Evolutionary conservation across 305 asterid species (phyloP).

Genomic region (Rubia peregrina): DNA sequence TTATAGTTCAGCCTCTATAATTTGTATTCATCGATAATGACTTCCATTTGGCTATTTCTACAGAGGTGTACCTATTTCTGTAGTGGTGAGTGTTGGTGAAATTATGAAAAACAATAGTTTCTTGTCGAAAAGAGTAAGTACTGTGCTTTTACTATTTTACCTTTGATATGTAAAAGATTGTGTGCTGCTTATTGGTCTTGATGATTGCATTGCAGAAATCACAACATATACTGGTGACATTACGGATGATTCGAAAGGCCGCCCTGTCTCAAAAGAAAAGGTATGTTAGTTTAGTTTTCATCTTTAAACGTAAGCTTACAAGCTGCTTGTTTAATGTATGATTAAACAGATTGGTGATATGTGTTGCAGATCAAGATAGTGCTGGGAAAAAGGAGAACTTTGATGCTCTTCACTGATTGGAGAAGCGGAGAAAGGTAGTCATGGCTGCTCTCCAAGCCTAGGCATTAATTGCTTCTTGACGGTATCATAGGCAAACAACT

Average conservation of each 20-base stretch:
- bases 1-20: not conserved
- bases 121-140: too few relatives aligned
- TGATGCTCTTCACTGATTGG: constrained; percentile 30
- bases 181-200: not conserved
- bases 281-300: constrained; percentile 11
- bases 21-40: not conserved
- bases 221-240: constrained; percentile 33
- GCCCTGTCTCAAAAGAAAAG: constrained; percentile 30
- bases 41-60: not conserved
- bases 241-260: constrained; percentile 30
- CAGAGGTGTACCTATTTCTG: too few relatives aligned
- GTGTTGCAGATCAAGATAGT: constrained; percentile 31
- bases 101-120: too few relatives aligned
- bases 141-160: too few relatives aligned
- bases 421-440: constrained; percentile 25
- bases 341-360: not conserved
- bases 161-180: too few relatives aligned
- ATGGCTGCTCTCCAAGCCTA: constrained; percentile 29
- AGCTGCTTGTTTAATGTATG: too few relatives aligned
- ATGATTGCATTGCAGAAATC: constrained; percentile 22
- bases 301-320: not conserved
- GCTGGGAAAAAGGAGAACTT: constrained; percentile 34
- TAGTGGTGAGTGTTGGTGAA: too few relatives aligned
- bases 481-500: constrained; percentile 33
- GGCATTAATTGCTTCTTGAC: constrained; percentile 28